Evolutionary conservation across 768 basidiomycete species (phyloP).

Genomic region (Pisolithus sp.): DNA sequence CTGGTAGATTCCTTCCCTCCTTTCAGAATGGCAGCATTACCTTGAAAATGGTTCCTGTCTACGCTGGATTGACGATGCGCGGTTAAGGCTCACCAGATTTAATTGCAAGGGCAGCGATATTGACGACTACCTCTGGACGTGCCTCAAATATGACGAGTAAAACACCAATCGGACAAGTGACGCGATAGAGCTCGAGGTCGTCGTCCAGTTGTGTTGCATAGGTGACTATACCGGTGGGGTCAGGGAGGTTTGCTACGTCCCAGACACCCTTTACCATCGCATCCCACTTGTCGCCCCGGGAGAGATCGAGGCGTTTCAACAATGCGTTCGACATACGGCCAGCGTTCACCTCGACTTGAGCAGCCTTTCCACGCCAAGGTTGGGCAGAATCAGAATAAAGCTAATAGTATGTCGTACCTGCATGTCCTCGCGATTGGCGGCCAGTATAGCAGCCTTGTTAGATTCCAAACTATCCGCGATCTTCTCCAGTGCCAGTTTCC

Average conservation of each 20-base stretch:
- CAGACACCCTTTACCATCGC: constrained; percentile 86
- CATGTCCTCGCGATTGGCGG: constrained; percentile 78
- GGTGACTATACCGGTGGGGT: constrained; percentile 80
- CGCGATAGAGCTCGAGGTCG: constrained; percentile 80
- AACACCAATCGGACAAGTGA: constrained; percentile 95
- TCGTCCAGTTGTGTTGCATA: constrained; percentile 92
- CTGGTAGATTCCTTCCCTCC: constrained; percentile 92
- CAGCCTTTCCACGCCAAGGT: constrained; percentile 45
- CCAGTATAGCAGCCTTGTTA: constrained; percentile 62
- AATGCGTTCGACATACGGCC: constrained; percentile 81
- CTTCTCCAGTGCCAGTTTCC: constrained; percentile 62
- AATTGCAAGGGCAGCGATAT: constrained; percentile 92
- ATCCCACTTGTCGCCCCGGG: constrained; percentile 82
- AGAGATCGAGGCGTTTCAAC: constrained; percentile 79
- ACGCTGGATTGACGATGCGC: background rate
- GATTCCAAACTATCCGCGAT: constrained; percentile 63
- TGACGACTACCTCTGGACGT: constrained; percentile 94
- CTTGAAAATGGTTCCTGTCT: constrained; percentile 33
- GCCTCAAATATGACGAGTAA: constrained; percentile 96
- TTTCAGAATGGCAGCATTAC: constrained; percentile 95
- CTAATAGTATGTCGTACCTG: constrained; percentile 38
- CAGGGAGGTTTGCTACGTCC: constrained; percentile 80
- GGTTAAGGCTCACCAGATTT: constrained; percentile 69
- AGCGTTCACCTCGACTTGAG: constrained; percentile 67
- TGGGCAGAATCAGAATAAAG: constrained; percentile 5